Percentiles rank a stretch among this genome's conserved stretches.
These are phyloP conservation scores for Planoprotostelium fungivorum DNA, from an alignment of 78 protist species.

Conservation along the genomic window DNA sequence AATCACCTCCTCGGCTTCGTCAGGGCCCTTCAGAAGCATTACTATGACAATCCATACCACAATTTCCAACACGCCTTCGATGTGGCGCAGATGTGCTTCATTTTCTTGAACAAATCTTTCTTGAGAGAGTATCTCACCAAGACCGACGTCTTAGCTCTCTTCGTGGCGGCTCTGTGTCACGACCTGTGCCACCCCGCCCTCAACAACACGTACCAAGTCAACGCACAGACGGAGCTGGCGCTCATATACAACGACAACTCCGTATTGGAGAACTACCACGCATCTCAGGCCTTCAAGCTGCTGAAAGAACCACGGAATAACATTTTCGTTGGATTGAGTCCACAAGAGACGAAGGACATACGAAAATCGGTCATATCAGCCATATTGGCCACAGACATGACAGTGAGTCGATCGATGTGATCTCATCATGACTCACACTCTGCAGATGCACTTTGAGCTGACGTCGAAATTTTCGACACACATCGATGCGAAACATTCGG, in stretches of 20 bases:
- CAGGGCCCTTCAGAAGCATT: background rate
- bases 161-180: slow-evolving; percentile 74
- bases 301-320: slow-evolving; percentile 60
- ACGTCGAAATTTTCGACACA: background rate
- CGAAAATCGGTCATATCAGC: slow-evolving; percentile 52
- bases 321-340: slow-evolving; percentile 61
- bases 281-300: slow-evolving; percentile 67
- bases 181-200: slow-evolving; percentile 87
- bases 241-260: slow-evolving; percentile 70
- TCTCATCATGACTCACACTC: background rate
- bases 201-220: slow-evolving; percentile 70
- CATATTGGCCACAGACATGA: slow-evolving; percentile 52
- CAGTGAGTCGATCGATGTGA: background rate
- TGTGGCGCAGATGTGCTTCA: slow-evolving; percentile 62
- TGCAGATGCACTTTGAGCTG: background rate
- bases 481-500: background rate
- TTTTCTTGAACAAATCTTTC: slow-evolving; percentile 30
- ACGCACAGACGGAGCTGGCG: slow-evolving; percentile 68
- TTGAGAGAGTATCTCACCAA: slow-evolving; percentile 38
- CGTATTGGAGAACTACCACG: slow-evolving; percentile 86
- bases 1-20: background rate
- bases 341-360: slow-evolving; percentile 49
- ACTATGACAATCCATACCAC: slow-evolving; percentile 61
- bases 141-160: slow-evolving; percentile 62
- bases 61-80: slow-evolving; percentile 86